A percentile compares a stretch with the other conserved stretches of the same genome.
Evolutionary conservation across 1,284 basidiomycete genomes (phyloP).

Genomic region (Wolfiporia cocos): DNA sequence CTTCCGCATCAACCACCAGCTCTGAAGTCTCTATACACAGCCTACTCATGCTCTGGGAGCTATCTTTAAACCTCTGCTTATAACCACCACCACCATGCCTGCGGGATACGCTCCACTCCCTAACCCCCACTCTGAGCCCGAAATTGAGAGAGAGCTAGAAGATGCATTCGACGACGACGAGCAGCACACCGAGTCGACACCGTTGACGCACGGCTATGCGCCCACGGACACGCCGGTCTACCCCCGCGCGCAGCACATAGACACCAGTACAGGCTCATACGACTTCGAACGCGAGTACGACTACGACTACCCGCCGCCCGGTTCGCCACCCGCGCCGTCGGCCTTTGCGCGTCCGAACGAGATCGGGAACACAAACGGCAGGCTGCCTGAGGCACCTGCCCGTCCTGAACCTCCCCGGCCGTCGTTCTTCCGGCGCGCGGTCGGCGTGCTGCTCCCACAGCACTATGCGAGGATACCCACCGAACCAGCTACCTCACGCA

Average conservation of each 20-base stretch:
- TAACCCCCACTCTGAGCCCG: conserved; percentile 37
- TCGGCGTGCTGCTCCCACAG: conserved; percentile 69
- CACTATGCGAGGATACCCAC: conserved; percentile 63
- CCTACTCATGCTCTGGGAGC: no score
- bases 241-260: neutral
- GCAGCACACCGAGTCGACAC: conserved; percentile 32
- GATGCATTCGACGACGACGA: conserved; percentile 56
- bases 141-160: conserved; percentile 57
- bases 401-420: conserved; percentile 31
- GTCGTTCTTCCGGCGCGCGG: conserved; percentile 54
- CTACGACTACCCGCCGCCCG: conserved; percentile 61
- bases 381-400: conserved; percentile 52
- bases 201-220: conserved; percentile 23
- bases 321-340: conserved; percentile 69
- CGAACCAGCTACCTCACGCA: conserved; percentile 17
- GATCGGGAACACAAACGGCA: conserved; percentile 77
- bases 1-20: no score
- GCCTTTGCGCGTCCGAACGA: conserved; percentile 59
- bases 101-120: conserved; percentile 46
- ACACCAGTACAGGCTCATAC: conserved; percentile 39
- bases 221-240: neutral
- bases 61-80: no score
- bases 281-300: conserved; percentile 78
- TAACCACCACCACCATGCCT: conserved; percentile 14
- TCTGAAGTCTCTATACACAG: no score